A percentile compares a stretch with the other conserved stretches of the same genome.
phyloP scores from a whole-genome alignment of 2,329 filamentous ascomycete genomes.

The Zasmidium angulare region DNA sequence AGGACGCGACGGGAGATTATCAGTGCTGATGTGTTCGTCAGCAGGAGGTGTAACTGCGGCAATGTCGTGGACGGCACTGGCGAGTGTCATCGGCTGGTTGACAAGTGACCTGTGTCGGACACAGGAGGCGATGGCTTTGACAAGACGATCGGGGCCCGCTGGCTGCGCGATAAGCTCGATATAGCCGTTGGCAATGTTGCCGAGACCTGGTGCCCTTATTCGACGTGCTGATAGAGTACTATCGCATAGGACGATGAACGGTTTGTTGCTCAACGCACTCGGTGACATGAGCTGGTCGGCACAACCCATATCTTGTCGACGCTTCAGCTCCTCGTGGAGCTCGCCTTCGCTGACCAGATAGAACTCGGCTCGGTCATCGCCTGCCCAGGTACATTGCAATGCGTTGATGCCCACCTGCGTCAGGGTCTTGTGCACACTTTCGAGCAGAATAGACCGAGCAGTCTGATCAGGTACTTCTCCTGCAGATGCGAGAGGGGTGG shows the following conservation, averaged over 20 bases:
- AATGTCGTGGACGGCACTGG: constrained; percentile 13
- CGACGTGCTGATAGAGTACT: constrained; percentile 26
- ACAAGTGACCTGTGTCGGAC: constrained; percentile 11
- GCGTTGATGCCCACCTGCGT: constrained; percentile 20
- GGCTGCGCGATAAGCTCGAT: constrained; percentile 29
- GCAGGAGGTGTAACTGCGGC: constrained; percentile 14
- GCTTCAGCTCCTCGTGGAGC: constrained; percentile 15
- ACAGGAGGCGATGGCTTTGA: constrained; percentile 24
- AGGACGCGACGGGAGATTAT: not conserved
- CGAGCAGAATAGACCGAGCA: constrained; percentile 16
- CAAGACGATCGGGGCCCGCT: constrained; percentile 23
- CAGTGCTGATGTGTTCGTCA: not conserved
- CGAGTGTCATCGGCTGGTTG: constrained; percentile 8
- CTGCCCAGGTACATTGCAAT: constrained; percentile 18
- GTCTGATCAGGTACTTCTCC: constrained; percentile 18
- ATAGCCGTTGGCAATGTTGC: constrained; percentile 19
- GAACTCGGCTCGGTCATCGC: constrained; percentile 21
- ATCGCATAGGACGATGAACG: constrained; percentile 27
- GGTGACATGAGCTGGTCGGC: constrained; percentile 17
- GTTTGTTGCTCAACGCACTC: constrained; percentile 21
- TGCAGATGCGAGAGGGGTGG: constrained; percentile 12
- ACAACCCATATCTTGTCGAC: constrained; percentile 12
- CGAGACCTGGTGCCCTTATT: constrained; percentile 20
- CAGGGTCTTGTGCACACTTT: constrained; percentile 21
- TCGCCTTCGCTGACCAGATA: constrained; percentile 27